Base-by-base conservation (phyloP, 495 filamentous ascomycete genomes). In the Penicillium psychrofluorescens region DNA sequence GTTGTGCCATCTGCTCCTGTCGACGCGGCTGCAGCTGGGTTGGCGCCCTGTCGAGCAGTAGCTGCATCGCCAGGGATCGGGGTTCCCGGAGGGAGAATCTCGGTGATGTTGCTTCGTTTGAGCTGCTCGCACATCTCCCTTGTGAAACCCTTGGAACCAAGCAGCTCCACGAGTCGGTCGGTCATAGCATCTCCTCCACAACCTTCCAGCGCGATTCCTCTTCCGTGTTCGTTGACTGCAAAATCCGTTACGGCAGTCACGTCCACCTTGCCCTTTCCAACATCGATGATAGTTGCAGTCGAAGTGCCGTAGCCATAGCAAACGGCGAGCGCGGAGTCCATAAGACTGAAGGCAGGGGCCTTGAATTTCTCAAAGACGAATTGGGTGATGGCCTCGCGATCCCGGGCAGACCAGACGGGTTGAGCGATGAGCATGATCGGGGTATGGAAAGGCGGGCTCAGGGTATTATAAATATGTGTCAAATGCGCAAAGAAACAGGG, bases 311-410 rank as follows among this genome's bases (percentile, higher is more conserved):
- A 86, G 2, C 88, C 92, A 57, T 88, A 96, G 50, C 83, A 81
- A 0, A 84, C 80, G 7, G 91, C 89, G 12, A 92, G 62, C 0
- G 86, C 89, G 39, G 86, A 79, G 61, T 97, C 84, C 71, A 97
- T 83, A 33, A 96, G 63, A 41, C 79, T 86, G 40, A 98, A 85
- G 0, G 84, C 89, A 0, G 92, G 92, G 1, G 84, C 88, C 70
- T 92, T 95, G 61, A 95, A 95, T 64, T 90, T 90, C 64, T 97
- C 92, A 52, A 98, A 98, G 49, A 96, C 77, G 66, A 95, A 98
- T 44, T 88, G 86, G 5, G 90, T 84, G 32, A 97, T 77, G 9
- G 69, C 70, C 63, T 95, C 89, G 54, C 83, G 81, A 61, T 95
- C 87, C 38, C 81, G 78, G 6, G 80, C 75, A 8, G 87, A 87